Evolutionary conservation across 257 asterid species (phyloP), one percentile per base, ranked within the genome.

Genomic region (Gentiana macrophylla): DNA sequence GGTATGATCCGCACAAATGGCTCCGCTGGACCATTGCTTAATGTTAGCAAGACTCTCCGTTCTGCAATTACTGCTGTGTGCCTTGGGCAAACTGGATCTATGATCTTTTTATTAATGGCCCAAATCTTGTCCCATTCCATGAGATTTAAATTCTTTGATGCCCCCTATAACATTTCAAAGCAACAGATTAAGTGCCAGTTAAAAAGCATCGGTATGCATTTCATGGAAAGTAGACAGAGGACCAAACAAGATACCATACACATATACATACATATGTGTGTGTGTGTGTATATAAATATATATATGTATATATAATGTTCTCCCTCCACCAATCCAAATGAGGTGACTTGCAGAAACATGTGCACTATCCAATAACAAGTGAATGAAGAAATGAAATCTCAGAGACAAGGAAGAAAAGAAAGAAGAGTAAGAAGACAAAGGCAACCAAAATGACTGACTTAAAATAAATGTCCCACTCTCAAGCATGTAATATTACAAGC

Each of bases 121-220:
- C 98, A 91, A 46, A 91, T 86, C 72, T 91, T 91, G 74, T 87
- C 96, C 98, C 98, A 91, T 62, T 91, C 98, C 98, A 87, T 84
- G 47, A 87, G 95, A 79, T 91, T 91, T 70, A 91, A 87, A 72
- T 91, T 87, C 82, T 87, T 91, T n/a, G 98, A 91, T 57, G 98
- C 96, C 72, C 98, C 98, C 98, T 91, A 54, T 56, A 62, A 57
- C 13, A 61, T 59, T 57, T 62, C 8, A 12, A 47, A 59, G 52
- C 49, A 46, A 50, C 53, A 56, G 6, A 9, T 37, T 7, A 13
- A 38, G 65, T 43, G 56, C 51, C 33, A 57, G 8, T 10, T 4
- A 50, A 36, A 24, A 50, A 36, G 34, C 24, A 24, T 50, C 50
- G 37, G 6, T 5, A 24, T 24, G 24, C 24, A 24, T 24, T 41